Evolutionary conservation across 2,329 filamentous ascomycete species (phyloP).

Genomic region (Coniella lustricola): DNA sequence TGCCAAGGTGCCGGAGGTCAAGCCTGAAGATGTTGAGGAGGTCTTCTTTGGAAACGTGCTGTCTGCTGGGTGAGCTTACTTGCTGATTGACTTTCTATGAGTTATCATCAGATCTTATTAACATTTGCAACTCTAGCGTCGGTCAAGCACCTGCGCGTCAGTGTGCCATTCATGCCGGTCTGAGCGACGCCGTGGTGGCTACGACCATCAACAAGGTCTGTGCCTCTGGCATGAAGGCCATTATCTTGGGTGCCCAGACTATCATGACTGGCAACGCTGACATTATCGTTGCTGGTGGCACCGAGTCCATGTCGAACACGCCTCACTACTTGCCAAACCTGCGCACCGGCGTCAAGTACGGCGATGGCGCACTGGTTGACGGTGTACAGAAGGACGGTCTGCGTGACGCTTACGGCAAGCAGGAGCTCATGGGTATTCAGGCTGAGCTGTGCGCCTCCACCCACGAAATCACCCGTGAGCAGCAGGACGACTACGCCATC

Average conservation of each 20-base stretch:
- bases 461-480: conserved; percentile 71
- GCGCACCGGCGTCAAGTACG: conserved; percentile 87
- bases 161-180: conserved; percentile 82
- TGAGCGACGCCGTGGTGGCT: conserved; percentile 70
- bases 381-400: conserved; percentile 91
- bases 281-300: conserved; percentile 86
- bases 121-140: conserved; percentile 49
- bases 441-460: conserved; percentile 88
- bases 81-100: neutral
- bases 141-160: conserved; percentile 96
- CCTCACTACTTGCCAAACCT: conserved; percentile 91
- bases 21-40: conserved; percentile 85
- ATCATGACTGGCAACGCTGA: conserved; percentile 95
- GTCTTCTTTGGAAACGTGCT: conserved; percentile 98
- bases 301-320: conserved; percentile 97
- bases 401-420: conserved; percentile 83
- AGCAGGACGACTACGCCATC: conserved; percentile 95
- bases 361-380: conserved; percentile 81
- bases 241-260: conserved; percentile 90
- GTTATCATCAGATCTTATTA: conserved; percentile 14
- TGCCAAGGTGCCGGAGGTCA: conserved; percentile 77
- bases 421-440: conserved; percentile 93
- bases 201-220: conserved; percentile 99
- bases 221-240: conserved; percentile 88
- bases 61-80: conserved; percentile 70